Percentiles rank a stretch among this genome's conserved stretches.
Evolutionary conservation across 257 asterid species (phyloP).

Genomic region (Nicotiana tomentosiformis): DNA sequence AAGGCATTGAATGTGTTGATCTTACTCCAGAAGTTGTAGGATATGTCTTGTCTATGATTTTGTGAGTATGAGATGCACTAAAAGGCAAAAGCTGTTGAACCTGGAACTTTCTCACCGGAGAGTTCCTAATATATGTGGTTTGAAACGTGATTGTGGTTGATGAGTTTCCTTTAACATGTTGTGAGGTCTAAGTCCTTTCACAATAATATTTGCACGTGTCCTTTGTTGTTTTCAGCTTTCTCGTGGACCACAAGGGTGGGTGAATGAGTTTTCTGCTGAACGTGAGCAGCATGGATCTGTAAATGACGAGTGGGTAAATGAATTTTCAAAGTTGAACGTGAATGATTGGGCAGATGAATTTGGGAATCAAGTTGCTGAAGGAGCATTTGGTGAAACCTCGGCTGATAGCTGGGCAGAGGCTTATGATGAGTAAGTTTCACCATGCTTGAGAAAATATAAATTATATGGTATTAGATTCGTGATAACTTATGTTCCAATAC

Average conservation of each 20-base stretch:
- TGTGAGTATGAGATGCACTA: not conserved
- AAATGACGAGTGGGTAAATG: slow-evolving; percentile 84
- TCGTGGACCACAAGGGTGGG: slow-evolving; percentile 85
- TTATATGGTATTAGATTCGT: not conserved
- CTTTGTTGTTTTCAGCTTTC: slow-evolving; percentile 51
- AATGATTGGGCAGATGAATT: slow-evolving; percentile 94
- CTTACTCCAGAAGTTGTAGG: not conserved
- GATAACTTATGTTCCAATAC: not conserved
- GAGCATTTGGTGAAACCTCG: slow-evolving; percentile 64
- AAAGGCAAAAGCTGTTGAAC: not conserved
- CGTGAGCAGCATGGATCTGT: slow-evolving; percentile 46
- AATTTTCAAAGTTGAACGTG: slow-evolving; percentile 87
- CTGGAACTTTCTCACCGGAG: not conserved
- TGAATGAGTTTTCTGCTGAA: slow-evolving; percentile 69
- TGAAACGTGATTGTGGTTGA: not conserved
- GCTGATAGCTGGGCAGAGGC: slow-evolving; percentile 89
- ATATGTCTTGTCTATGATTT: not conserved
- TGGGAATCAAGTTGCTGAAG: slow-evolving; percentile 88
- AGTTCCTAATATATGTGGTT: not conserved
- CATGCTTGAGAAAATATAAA: not conserved
- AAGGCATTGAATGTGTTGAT: not conserved
- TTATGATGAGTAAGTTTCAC: slow-evolving; percentile 80
- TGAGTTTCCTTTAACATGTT: not conserved
- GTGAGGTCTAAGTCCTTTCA: not conserved
- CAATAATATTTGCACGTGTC: not conserved